Evolutionary conservation across 2,329 filamentous ascomycete genomes (phyloP).

Genomic region (Trichoderma polysporum): DNA sequence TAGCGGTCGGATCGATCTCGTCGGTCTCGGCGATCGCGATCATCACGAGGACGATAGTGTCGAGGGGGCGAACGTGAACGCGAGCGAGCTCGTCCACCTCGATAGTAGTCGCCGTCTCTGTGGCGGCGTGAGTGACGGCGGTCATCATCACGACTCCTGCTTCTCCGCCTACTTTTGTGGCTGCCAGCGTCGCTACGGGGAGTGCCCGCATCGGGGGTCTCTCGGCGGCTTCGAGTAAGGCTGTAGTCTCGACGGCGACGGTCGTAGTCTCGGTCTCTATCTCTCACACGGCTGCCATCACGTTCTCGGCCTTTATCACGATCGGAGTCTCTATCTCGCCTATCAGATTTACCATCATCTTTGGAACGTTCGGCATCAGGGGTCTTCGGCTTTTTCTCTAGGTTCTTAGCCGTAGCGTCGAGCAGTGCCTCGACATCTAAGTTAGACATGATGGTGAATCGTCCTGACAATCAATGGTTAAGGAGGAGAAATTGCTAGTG

Average conservation of each 20-base stretch:
- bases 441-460: slow-evolving; percentile 44
- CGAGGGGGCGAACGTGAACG: slow-evolving; percentile 70
- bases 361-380: slow-evolving; percentile 54
- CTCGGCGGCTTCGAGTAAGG: slow-evolving; percentile 44
- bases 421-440: slow-evolving; percentile 86
- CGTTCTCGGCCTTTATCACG: slow-evolving; percentile 47
- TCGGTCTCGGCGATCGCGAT: slow-evolving; percentile 51
- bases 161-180: slow-evolving; percentile 78
- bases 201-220: slow-evolving; percentile 60
- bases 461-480: slow-evolving; percentile 11
- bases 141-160: slow-evolving; percentile 74
- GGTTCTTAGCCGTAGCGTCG: slow-evolving; percentile 73
- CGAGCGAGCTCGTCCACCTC: slow-evolving; percentile 51
- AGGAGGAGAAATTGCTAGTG: not conserved
- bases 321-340: slow-evolving; percentile 21
- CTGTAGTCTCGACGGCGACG: slow-evolving; percentile 58
- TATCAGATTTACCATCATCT: slow-evolving; percentile 30
- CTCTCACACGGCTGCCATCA: slow-evolving; percentile 32
- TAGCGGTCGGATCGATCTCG: slow-evolving; percentile 55
- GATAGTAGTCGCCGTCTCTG: slow-evolving; percentile 72
- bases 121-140: slow-evolving; percentile 71
- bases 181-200: slow-evolving; percentile 75
- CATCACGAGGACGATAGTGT: slow-evolving; percentile 56
- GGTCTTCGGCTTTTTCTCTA: slow-evolving; percentile 47
- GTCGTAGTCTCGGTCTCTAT: slow-evolving; percentile 56